Percentiles rank a stretch among this genome's conserved stretches.
Evolutionary conservation across 78 protist species (phyloP).

Genomic region (Polysphondylium violaceum): DNA sequence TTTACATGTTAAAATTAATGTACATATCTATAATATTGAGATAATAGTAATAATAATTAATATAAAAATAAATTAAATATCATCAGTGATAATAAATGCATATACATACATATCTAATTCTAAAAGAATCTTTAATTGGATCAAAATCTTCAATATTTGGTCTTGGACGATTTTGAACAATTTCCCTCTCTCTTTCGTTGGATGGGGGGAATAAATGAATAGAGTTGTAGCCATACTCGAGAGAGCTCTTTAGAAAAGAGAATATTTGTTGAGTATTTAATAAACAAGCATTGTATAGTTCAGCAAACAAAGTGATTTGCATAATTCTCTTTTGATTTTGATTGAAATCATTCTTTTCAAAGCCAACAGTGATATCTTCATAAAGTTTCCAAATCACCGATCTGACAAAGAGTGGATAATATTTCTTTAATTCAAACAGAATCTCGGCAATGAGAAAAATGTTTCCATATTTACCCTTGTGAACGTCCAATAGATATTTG

Average conservation of each 20-base stretch:
- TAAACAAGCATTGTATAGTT: slow-evolving; percentile 80
- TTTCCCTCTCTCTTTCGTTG: slow-evolving; percentile 22
- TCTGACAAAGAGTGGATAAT: slow-evolving; percentile 43
- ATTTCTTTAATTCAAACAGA: slow-evolving; percentile 39
- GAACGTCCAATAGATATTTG: slow-evolving; percentile 56
- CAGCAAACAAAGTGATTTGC: slow-evolving; percentile 75
- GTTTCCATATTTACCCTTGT: slow-evolving; percentile 61
- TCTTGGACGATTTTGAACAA: slow-evolving; percentile 9
- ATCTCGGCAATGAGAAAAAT: slow-evolving; percentile 82
- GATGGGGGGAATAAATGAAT: slow-evolving; percentile 36
- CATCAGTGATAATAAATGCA: neutral
- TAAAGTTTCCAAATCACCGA: slow-evolving; percentile 28
- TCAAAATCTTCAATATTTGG: slow-evolving; percentile 65
- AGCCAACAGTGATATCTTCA: slow-evolving; percentile 68
- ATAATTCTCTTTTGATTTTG: slow-evolving; percentile 78
- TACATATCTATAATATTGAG: slow-evolving; percentile 8
- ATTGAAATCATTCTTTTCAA: slow-evolving; percentile 61
- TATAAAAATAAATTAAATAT: neutral
- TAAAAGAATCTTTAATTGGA: slow-evolving; percentile 59
- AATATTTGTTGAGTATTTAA: slow-evolving; percentile 40
- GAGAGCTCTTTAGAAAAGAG: slow-evolving; percentile 19
- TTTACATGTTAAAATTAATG: slow-evolving; percentile 31
- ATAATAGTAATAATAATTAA: neutral
- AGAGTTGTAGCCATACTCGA: slow-evolving; percentile 43
- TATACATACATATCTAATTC: slow-evolving; percentile 41